Evolutionary conservation across 176 grass and related monocot species (phyloP), one percentile per base, ranked within the genome.

Genomic region (Themeda triandra): DNA sequence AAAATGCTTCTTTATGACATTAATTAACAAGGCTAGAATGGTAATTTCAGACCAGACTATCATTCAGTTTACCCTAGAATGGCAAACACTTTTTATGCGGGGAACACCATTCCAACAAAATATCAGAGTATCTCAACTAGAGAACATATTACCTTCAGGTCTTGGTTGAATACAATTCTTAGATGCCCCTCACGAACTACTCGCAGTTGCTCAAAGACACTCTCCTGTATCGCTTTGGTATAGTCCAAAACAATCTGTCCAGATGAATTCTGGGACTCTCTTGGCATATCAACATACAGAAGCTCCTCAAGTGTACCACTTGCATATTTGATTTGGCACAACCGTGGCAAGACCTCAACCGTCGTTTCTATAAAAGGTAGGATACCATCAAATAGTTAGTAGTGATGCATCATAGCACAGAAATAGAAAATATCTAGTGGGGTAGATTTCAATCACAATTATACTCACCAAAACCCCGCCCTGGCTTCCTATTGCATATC

Each of bases 191-290:
- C 96, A 27, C 96, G 93, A 75, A 99, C 93, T 23, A 99, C 96
- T 33, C 96, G 89, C 42, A 99, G 69, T 60, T 96, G 96, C 53
- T 96, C 96, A 92, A 99, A 99, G 39, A 99, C 91, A 86, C 89
- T 99, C 86, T 99, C 96, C 65, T 99, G 96, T 65, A 99, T 96
- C 29, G 96, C 96, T 81, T 99, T 99, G 6, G 91, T 78, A 86
- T 99, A 99, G 88, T 99, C 96, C 71, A 99, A 83, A 73, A 99
- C 91, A 90, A 99, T 94, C 84, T 99, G 93, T 49, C 96, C 91
- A 45, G 91, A 89, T 71, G 85, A 75, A 82, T 98, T 98, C 51
- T 93, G 93, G 59, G 94, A 98, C 40, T 98, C 96, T n/a, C 70
- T 86, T 0, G 96, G 96, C 96, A 98, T 98, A 79, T 98, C 96